Percentiles rank a stretch among this genome's conserved stretches.
Conservation (phyloP, 192 early-diverging fungal genomes). For the Oehlia diaphana region DNA sequence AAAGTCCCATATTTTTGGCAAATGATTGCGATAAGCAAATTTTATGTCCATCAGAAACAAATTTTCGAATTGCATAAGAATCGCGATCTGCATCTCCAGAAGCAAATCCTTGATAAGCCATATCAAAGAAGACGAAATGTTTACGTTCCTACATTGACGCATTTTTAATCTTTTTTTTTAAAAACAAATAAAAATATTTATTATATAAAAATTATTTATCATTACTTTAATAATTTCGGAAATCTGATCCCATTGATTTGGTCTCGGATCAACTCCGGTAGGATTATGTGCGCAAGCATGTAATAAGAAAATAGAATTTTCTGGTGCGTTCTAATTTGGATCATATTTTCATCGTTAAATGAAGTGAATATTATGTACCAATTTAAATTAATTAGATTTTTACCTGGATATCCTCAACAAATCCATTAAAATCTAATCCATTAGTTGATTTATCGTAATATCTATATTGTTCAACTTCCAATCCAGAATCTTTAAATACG, state of each 20-base stretch:
- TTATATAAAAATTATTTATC: too few species aligned
- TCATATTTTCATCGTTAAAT: neutral
- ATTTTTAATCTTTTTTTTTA: neutral
- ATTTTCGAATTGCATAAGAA: slow-evolving; percentile 92
- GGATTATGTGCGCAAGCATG: slow-evolving; percentile 99
- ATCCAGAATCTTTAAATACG: slow-evolving; percentile 87
- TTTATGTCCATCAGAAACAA: slow-evolving; percentile 76
- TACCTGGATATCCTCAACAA: slow-evolving; percentile 88
- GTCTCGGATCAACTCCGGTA: slow-evolving; percentile 96
- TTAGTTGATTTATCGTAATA: slow-evolving; percentile 95
- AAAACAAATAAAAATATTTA: too few species aligned
- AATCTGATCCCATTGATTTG: slow-evolving; percentile 90
- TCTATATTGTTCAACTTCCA: slow-evolving; percentile 84
- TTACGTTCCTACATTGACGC: slow-evolving; percentile 49
- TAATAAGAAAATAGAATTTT: slow-evolving; percentile 86
- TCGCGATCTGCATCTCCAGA: slow-evolving; percentile 87
- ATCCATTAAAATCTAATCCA: slow-evolving; percentile 88
- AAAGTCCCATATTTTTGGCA: slow-evolving; percentile 99
- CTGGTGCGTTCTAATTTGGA: slow-evolving; percentile 65
- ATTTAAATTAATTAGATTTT: neutral
- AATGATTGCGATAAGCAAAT: slow-evolving; percentile 92
- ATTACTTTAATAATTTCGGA: slow-evolving; percentile 66
- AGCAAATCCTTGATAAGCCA: slow-evolving; percentile 99
- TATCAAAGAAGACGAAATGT: slow-evolving; percentile 97
- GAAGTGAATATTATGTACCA: neutral